Conservation (phyloP, 495 filamentous ascomycete species). For the Annulohypoxylon maeteangense region DNA sequence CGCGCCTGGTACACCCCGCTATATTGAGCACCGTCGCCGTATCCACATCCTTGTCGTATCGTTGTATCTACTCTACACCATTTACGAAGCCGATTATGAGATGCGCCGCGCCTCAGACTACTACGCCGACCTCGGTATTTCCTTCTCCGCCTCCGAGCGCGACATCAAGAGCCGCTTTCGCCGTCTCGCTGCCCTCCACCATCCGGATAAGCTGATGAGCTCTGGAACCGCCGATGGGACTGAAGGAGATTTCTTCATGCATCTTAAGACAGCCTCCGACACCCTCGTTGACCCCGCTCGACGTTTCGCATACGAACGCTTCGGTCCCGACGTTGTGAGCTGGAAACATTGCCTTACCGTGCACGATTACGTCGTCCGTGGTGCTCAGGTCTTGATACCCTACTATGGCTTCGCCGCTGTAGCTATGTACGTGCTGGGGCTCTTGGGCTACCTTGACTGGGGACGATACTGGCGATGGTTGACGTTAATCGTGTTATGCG, state of each 20-base stretch:
- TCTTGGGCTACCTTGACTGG: slow-evolving; percentile 84
- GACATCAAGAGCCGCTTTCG: slow-evolving; percentile 87
- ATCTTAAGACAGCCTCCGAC: slow-evolving; percentile 84
- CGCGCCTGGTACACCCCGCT: slow-evolving; percentile 74
- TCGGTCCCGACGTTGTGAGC: slow-evolving; percentile 76
- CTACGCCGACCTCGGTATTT: slow-evolving; percentile 78
- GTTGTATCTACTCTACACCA: slow-evolving; percentile 88
- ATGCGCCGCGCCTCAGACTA: slow-evolving; percentile 76
- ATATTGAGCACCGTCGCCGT: slow-evolving; percentile 75
- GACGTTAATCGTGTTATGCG: slow-evolving; percentile 71
- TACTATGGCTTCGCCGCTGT: slow-evolving; percentile 73
- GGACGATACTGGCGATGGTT: slow-evolving; percentile 93
- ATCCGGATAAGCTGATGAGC: slow-evolving; percentile 82
- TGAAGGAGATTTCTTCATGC: slow-evolving; percentile 78
- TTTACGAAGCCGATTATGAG: slow-evolving; percentile 90
- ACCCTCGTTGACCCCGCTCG: slow-evolving; percentile 80
- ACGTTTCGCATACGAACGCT: slow-evolving; percentile 93
- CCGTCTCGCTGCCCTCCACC: slow-evolving; percentile 82
- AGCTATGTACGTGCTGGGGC: slow-evolving; percentile 72
- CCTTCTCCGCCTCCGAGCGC: slow-evolving; percentile 73
- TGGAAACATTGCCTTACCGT: slow-evolving; percentile 78
- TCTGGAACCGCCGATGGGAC: slow-evolving; percentile 39
- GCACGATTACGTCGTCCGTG: slow-evolving; percentile 76
- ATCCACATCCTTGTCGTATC: slow-evolving; percentile 85
- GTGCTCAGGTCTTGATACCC: slow-evolving; percentile 65